Percentiles rank a stretch among this genome's conserved stretches.
phyloP scores from a whole-genome alignment of 2,329 filamentous ascomycete species.

The Claviceps fusiformis region DNA sequence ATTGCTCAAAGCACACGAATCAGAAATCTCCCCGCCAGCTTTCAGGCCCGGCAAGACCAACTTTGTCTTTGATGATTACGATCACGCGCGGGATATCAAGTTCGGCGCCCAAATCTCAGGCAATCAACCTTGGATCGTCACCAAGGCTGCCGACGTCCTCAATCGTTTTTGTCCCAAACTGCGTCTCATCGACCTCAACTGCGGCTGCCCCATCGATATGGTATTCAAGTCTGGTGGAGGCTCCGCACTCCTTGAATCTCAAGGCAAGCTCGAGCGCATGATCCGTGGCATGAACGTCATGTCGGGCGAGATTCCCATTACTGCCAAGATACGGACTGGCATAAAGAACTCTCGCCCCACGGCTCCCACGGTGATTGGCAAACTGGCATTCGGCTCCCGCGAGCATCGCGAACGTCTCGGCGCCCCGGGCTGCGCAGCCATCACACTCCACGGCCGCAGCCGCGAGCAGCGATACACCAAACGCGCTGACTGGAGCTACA shows the following conservation, averaged over 20 bases:
- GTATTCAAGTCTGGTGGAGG: slow-evolving; percentile 81
- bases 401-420: slow-evolving; percentile 59
- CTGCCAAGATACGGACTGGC: slow-evolving; percentile 87
- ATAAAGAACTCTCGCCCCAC: slow-evolving; percentile 68
- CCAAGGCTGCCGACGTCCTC: slow-evolving; percentile 77
- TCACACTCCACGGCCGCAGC: slow-evolving; percentile 86
- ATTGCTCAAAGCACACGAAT: slow-evolving; percentile 80
- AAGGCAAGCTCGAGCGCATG: slow-evolving; percentile 83
- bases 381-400: slow-evolving; percentile 65
- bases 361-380: slow-evolving; percentile 67
- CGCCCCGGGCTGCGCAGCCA: slow-evolving; percentile 77
- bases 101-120: slow-evolving; percentile 90
- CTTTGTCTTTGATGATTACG: slow-evolving; percentile 59
- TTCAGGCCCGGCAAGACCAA: slow-evolving; percentile 36
- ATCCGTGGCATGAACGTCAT: slow-evolving; percentile 92
- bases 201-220: slow-evolving; percentile 91
- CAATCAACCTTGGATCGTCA: slow-evolving; percentile 79
- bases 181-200: slow-evolving; percentile 89
- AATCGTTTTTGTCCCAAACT: slow-evolving; percentile 66
- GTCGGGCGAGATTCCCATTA: slow-evolving; percentile 81
- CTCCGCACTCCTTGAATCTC: slow-evolving; percentile 80
- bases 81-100: slow-evolving; percentile 68
- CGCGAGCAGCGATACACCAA: slow-evolving; percentile 90
- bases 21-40: slow-evolving; percentile 60
- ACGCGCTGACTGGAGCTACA: slow-evolving; percentile 89